Conservation (phyloP, 2,329 filamentous ascomycete species). For the Penicillium sp. region DNA sequence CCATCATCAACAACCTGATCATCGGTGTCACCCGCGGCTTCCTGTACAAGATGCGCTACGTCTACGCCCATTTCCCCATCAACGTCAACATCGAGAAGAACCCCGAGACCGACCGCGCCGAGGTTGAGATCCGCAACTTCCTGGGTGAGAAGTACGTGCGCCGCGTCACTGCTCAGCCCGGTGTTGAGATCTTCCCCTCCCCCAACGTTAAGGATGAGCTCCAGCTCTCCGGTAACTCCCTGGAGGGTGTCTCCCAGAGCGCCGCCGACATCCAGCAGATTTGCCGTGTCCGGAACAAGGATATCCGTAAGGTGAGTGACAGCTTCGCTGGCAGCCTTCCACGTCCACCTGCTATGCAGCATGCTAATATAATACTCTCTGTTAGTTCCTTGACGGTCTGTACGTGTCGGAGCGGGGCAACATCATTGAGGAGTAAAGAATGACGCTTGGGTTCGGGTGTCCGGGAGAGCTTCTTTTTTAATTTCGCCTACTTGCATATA, state of each 20-base stretch:
- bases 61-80: slow-evolving; percentile 99
- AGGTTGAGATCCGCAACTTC: slow-evolving; percentile 99
- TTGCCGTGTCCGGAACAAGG: slow-evolving; percentile 99
- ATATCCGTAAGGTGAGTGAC: slow-evolving; percentile 91
- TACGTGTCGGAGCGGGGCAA: slow-evolving; percentile 99
- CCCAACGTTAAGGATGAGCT: slow-evolving; percentile 98
- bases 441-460: slow-evolving; percentile 41
- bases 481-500: slow-evolving; percentile 47
- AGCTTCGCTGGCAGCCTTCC: not conserved
- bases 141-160: slow-evolving; percentile 99
- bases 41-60: slow-evolving; percentile 99
- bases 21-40: slow-evolving; percentile 98
- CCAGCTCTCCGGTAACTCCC: slow-evolving; percentile 86
- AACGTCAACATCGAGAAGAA: slow-evolving; percentile 99
- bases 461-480: slow-evolving; percentile 42
- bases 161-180: slow-evolving; percentile 82
- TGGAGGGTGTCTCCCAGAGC: slow-evolving; percentile 96
- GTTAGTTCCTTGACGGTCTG: slow-evolving; percentile 97
- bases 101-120: slow-evolving; percentile 80
- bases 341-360: not conserved
- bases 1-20: slow-evolving; percentile 98
- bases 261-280: slow-evolving; percentile 99
- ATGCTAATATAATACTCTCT: not conserved
- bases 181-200: slow-evolving; percentile 89
- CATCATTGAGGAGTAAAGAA: slow-evolving; percentile 68